Base-by-base conservation (phyloP, 1,139 yeast species). In the Yamadazyma songkhlaensis region DNA sequence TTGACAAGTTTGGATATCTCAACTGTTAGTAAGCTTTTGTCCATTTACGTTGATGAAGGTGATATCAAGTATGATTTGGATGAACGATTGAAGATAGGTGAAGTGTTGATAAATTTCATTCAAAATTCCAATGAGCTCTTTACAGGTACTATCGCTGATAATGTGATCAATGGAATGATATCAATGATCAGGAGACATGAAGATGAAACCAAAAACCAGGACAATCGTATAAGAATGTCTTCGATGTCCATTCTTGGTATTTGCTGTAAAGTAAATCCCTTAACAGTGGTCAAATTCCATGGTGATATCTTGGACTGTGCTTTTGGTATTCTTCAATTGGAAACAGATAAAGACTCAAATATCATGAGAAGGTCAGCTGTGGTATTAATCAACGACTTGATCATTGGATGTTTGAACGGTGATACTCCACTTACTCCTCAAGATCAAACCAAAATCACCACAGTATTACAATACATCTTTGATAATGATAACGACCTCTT, bases 161-260 rank as follows among this genome's bases (percentile, higher is more conserved):
- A 49, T 3, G 46, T 71, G 2, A 62, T 57, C 1, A 51, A 57
- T 15, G 49, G 66, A 0, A 58, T 75, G 29, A 49, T 81, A 4
- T 36, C 54, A 1, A 50, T 74, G 31, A 67, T 77, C 2, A 54
- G 77, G 35, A 59, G 67, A 13, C 32, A 47, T 2, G 48, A 43
- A 1, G 58, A 64, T 3, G 53, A 55, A 1, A 54, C 61, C 4
- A 47, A 43, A 6, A 47, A 50, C 6, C 49, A 57, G 4, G 96
- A 88, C 48, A 67, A 72, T 39, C 71, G 82, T 31, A 50, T 88
- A 30, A 68, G 97, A 47, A 83, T 88, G 84, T 89, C 97, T 1
- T 79, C 96, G 0, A 74, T 89, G 79, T 86, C 96, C 1, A 58
- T 92, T 11, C 59, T 90, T 13, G 96, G 96, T 14, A 61, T 74